These are phyloP conservation scores for Starmera pachycereana DNA, from an alignment of 805 yeast species.

Conservation along the genomic window DNA sequence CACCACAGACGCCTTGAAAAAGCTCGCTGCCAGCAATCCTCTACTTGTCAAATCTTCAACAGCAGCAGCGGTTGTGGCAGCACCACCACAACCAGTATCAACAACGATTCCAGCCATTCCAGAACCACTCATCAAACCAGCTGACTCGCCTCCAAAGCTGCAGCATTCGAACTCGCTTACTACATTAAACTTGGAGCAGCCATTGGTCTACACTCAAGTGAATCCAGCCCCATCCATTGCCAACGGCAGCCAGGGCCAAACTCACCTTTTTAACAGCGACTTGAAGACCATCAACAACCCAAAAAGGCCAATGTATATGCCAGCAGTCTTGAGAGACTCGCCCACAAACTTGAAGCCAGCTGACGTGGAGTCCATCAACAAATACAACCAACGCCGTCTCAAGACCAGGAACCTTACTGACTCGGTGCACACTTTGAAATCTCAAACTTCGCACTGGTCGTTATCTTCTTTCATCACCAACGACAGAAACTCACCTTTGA, in stretches of 20 bases:
- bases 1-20: slow-evolving; percentile 21
- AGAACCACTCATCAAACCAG: not conserved
- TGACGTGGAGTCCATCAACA: slow-evolving; percentile 21
- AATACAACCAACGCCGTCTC: slow-evolving; percentile 13
- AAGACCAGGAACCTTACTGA: slow-evolving; percentile 11
- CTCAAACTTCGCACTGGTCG: slow-evolving; percentile 18
- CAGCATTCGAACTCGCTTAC: not conserved
- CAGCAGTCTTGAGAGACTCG: slow-evolving; percentile 69
- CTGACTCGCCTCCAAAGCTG: slow-evolving; percentile 1
- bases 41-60: slow-evolving; percentile 21
- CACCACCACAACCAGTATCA: slow-evolving; percentile 1
- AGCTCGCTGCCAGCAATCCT: slow-evolving; percentile 28
- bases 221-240: slow-evolving; percentile 2
- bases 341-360: slow-evolving; percentile 33
- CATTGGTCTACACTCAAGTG: too few species aligned
- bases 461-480: not conserved
- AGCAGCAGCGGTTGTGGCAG: slow-evolving; percentile 20
- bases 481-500: slow-evolving; percentile 17
- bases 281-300: slow-evolving; percentile 70
- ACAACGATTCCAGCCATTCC: slow-evolving; percentile 2
- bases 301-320: slow-evolving; percentile 79
- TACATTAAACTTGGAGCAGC: not conserved
- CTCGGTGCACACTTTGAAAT: slow-evolving; percentile 17
- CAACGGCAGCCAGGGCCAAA: slow-evolving; percentile 11
- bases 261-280: slow-evolving; percentile 21